A percentile compares a stretch with the other conserved stretches of the same genome.
Conservation (phyloP, 768 basidiomycete species). For the Melanogaster broomeanus region DNA sequence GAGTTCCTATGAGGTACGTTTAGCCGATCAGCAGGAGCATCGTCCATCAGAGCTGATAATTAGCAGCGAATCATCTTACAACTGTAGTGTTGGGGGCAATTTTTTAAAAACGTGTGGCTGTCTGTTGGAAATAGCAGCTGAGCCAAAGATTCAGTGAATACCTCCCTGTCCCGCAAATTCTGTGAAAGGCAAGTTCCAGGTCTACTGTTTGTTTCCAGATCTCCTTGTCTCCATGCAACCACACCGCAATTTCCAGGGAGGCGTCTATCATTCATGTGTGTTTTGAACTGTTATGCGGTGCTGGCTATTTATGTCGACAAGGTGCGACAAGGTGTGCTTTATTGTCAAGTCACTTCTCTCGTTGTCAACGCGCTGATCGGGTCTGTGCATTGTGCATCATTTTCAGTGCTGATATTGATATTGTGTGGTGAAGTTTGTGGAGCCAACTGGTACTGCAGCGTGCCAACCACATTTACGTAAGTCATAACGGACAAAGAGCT, state of each 20-base stretch:
- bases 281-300: neutral
- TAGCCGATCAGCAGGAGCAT: neutral
- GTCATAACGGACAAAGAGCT: neutral
- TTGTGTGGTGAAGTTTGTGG: too few relatives aligned
- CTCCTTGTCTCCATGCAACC: conserved; percentile 18
- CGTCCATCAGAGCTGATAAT: conserved; percentile 2
- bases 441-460: too few relatives aligned
- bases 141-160: neutral
- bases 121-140: neutral
- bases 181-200: neutral
- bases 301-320: conserved; percentile 14
- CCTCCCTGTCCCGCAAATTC: neutral
- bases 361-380: neutral
- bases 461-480: neutral
- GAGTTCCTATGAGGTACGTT: conserved; percentile 8
- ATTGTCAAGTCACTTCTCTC: conserved; percentile 3
- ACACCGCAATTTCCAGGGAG: neutral
- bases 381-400: neutral
- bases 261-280: neutral
- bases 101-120: neutral
- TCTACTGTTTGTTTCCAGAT: neutral
- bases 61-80: too few relatives aligned
- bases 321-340: conserved; percentile 27
- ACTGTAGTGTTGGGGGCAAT: neutral
- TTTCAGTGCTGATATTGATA: neutral